phyloP scores from a whole-genome alignment of 73 alveolate species.

The Effrenium voratum region DNA sequence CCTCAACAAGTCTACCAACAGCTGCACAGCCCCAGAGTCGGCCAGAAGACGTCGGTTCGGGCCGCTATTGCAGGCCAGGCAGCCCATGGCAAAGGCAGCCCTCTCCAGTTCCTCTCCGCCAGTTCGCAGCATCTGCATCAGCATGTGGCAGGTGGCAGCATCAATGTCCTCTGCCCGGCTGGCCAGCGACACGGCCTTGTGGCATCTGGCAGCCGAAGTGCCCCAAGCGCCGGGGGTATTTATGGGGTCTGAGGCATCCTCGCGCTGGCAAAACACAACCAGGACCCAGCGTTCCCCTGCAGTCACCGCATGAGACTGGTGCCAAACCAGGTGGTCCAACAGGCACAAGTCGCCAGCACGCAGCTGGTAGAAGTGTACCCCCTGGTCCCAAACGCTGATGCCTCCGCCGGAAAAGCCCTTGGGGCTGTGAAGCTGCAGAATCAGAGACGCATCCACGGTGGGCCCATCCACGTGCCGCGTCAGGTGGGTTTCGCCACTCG shows the following conservation, averaged over 20 bases:
- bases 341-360: slow-evolving; percentile 35
- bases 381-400: slow-evolving; percentile 19
- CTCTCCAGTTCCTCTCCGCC: slow-evolving; percentile 37
- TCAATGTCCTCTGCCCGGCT: slow-evolving; percentile 30
- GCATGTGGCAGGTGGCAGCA: too few relatives aligned
- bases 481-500: slow-evolving; percentile 18
- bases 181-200: slow-evolving; percentile 27
- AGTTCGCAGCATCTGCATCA: neutral
- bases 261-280: slow-evolving; percentile 38
- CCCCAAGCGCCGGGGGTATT: neutral
- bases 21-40: slow-evolving; percentile 23
- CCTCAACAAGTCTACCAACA: neutral
- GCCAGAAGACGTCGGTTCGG: neutral
- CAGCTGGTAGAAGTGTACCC: neutral
- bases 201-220: neutral
- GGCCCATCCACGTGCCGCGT: slow-evolving; percentile 82
- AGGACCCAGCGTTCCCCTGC: slow-evolving; percentile 72
- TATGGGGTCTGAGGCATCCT: too few relatives aligned
- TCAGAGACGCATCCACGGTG: slow-evolving; percentile 50
- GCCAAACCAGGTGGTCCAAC: slow-evolving; percentile 73
- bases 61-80: slow-evolving; percentile 2
- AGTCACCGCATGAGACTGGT: slow-evolving; percentile 38
- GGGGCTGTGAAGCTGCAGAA: slow-evolving; percentile 41
- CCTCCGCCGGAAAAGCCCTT: slow-evolving; percentile 30
- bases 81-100: slow-evolving; percentile 59